phyloP scores from a whole-genome alignment of 345 rosid genomes.

The Salix purpurea region DNA sequence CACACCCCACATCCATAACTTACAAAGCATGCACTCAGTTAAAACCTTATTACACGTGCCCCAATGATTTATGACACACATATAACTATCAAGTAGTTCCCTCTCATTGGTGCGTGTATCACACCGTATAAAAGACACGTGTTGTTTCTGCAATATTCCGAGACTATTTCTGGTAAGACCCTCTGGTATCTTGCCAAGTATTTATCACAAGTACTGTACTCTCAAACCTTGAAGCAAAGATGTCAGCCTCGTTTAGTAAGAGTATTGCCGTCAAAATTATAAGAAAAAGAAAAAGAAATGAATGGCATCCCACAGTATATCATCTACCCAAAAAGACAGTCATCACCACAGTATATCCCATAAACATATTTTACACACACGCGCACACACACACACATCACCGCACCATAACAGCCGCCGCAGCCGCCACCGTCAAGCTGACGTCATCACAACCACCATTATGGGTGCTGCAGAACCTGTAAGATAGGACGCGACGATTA shows the following conservation, averaged over 20 bases:
- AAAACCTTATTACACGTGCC: background rate
- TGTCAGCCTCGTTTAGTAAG: no score
- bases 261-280: background rate
- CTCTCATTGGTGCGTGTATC: background rate
- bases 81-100: background rate
- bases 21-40: background rate
- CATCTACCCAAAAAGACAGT: constrained; percentile 10
- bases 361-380: constrained; percentile 11
- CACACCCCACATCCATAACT: no score
- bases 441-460: constrained; percentile 28
- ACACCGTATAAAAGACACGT: background rate
- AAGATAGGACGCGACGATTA: constrained; percentile 1
- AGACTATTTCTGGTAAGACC: no score
- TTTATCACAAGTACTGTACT: no score
- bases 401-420: constrained; percentile 10
- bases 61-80: background rate
- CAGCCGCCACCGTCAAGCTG: constrained; percentile 34
- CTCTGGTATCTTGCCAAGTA: no score
- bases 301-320: background rate
- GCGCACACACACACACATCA: background rate
- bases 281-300: background rate
- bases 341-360: constrained; percentile 10
- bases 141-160: background rate
- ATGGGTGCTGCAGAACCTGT: constrained; percentile 60
- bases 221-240: no score